phyloP scores from a whole-genome alignment of 2,329 filamentous ascomycete species.

The Dryadomyces quercivorus region DNA sequence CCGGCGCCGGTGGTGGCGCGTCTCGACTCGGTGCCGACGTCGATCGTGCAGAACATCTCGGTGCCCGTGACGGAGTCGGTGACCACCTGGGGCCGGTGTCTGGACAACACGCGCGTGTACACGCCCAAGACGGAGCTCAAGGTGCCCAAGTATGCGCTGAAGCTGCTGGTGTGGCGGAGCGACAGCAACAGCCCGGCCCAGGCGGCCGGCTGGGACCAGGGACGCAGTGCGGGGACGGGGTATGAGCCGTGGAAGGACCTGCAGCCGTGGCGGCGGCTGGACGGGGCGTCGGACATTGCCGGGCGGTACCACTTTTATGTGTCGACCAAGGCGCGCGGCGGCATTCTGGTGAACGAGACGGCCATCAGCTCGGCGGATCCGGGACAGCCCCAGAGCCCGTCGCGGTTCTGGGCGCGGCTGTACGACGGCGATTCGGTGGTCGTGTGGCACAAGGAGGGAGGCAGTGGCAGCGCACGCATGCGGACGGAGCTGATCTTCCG shows the following conservation, averaged over 20 bases:
- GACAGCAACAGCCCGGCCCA: constrained; percentile 37
- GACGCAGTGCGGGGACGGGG: constrained; percentile 32
- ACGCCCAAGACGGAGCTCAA: constrained; percentile 49
- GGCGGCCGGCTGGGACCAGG: background rate
- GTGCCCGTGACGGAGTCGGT: constrained; percentile 55
- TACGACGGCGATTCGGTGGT: constrained; percentile 67
- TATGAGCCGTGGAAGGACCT: constrained; percentile 47
- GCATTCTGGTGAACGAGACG: constrained; percentile 68
- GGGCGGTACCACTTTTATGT: constrained; percentile 56
- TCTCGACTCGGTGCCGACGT: constrained; percentile 53
- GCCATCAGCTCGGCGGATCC: constrained; percentile 44
- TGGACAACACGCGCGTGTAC: constrained; percentile 57
- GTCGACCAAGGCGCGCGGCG: constrained; percentile 64
- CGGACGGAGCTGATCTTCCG: constrained; percentile 34
- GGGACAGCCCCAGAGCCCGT: constrained; percentile 41
- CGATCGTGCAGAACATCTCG: constrained; percentile 48
- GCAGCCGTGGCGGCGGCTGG: constrained; percentile 41
- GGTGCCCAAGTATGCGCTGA: constrained; percentile 72
- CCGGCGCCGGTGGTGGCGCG: constrained; percentile 31
- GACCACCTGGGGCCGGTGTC: constrained; percentile 66
- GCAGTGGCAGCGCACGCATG: background rate
- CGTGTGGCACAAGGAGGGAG: constrained; percentile 47
- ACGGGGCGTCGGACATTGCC: constrained; percentile 28
- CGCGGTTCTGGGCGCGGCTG: constrained; percentile 52
- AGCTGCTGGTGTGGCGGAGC: constrained; percentile 62